Evolutionary conservation across 2,329 filamentous ascomycete genomes (phyloP).

Genomic region (Cercospora sp.): DNA sequence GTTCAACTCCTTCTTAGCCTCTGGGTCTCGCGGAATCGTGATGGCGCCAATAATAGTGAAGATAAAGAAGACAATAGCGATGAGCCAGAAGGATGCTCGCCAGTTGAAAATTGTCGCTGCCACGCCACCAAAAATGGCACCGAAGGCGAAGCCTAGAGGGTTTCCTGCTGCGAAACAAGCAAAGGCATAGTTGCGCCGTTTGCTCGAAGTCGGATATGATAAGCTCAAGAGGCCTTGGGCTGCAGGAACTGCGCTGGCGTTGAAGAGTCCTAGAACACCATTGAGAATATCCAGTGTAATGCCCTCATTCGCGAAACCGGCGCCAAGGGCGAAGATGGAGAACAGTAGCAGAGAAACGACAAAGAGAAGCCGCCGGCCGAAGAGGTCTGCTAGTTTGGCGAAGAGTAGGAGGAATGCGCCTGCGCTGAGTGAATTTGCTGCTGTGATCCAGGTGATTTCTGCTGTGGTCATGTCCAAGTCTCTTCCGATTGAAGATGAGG

Average conservation of each 20-base stretch:
- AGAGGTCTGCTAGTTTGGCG: conserved; percentile 14
- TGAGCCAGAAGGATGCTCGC: conserved; percentile 16
- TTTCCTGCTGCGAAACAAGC: conserved; percentile 18
- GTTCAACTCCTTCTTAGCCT: not conserved
- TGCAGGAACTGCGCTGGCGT: conserved; percentile 13
- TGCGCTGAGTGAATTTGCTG: conserved; percentile 6
- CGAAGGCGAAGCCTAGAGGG: conserved; percentile 15
- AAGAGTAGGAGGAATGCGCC: conserved; percentile 14
- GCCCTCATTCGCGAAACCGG: conserved; percentile 7
- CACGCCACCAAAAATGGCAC: conserved; percentile 12
- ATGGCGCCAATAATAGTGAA: conserved; percentile 7
- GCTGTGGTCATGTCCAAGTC: conserved; percentile 12
- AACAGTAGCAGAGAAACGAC: conserved; percentile 11
- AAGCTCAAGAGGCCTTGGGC: conserved; percentile 12
- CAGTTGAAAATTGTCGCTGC: conserved; percentile 14
- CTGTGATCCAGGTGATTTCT: conserved; percentile 15
- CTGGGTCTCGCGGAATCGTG: conserved; percentile 8
- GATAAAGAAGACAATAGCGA: conserved; percentile 11
- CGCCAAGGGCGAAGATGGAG: conserved; percentile 14
- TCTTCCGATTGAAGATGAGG: conserved; percentile 10
- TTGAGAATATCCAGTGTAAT: conserved; percentile 13
- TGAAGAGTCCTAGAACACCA: conserved; percentile 14
- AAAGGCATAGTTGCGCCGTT: conserved; percentile 15
- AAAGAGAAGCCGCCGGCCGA: conserved; percentile 8
- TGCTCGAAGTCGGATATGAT: conserved; percentile 9